These are phyloP conservation scores for Phialophora expanda DNA, from an alignment of 2,329 filamentous ascomycete species.

Conservation along the genomic window DNA sequence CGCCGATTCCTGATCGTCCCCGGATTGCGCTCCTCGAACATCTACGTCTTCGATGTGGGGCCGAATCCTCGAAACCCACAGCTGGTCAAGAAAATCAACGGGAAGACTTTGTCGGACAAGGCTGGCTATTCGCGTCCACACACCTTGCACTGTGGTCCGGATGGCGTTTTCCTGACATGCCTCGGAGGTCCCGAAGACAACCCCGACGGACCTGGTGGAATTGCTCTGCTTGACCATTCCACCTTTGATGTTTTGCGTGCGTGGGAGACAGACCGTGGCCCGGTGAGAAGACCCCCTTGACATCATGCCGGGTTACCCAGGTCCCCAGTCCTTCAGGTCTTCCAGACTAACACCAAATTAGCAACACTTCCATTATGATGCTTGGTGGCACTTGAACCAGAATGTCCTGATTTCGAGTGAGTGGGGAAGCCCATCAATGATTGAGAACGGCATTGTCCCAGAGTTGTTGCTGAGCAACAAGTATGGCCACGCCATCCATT, in stretches of 20 bases:
- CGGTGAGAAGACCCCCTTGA: neutral
- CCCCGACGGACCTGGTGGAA: constrained; percentile 15
- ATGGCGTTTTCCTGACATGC: constrained; percentile 18
- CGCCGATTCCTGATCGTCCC: constrained; percentile 15
- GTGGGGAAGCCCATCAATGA: constrained; percentile 19
- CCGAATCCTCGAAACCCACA: constrained; percentile 8
- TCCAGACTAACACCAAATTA: too few species aligned
- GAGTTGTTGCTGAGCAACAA: constrained; percentile 18
- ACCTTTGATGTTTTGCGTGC: constrained; percentile 20
- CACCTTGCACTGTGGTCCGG: constrained; percentile 13
- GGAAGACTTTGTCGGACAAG: constrained; percentile 17
- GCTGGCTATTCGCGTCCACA: constrained; percentile 21
- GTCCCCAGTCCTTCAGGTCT: too few species aligned
- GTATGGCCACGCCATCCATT: constrained; percentile 21
- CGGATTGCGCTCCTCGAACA: constrained; percentile 14
- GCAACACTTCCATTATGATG: constrained; percentile 20
- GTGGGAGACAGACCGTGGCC: constrained; percentile 16
- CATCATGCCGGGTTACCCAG: too few species aligned
- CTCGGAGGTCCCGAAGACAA: constrained; percentile 11
- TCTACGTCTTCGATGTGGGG: constrained; percentile 16
- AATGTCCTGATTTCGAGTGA: constrained; percentile 18
- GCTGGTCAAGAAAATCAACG: constrained; percentile 12
- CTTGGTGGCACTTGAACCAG: constrained; percentile 20
- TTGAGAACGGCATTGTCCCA: constrained; percentile 14
- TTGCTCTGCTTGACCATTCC: constrained; percentile 18